Evolutionary conservation across 805 yeast species (phyloP).

Genomic region (Zygoascus bituminiphila): DNA sequence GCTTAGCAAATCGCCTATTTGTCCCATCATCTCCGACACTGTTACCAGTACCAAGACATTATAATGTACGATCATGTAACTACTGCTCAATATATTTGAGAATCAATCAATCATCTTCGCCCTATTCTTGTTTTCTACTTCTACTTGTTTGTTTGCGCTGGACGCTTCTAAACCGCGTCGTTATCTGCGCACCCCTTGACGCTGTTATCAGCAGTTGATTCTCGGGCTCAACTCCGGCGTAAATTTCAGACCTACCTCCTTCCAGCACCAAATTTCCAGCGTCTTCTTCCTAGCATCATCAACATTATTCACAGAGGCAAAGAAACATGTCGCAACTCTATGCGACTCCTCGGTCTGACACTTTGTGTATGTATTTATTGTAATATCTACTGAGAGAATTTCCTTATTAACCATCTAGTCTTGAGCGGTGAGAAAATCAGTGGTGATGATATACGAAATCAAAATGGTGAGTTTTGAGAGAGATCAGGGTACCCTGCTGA

Average conservation of each 20-base stretch:
- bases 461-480: slow-evolving; percentile 59
- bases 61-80: too few relatives aligned
- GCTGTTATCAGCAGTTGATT: too few relatives aligned
- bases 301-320: not conserved
- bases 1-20: too few relatives aligned
- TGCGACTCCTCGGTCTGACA: slow-evolving; percentile 80
- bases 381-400: not conserved
- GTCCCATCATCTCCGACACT: too few relatives aligned
- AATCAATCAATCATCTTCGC: too few relatives aligned
- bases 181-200: too few relatives aligned
- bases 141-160: too few relatives aligned
- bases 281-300: not conserved
- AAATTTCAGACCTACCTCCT: not conserved
- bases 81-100: too few relatives aligned
- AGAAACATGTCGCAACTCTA: slow-evolving; percentile 50
- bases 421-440: slow-evolving; percentile 93
- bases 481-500: not conserved
- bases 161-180: too few relatives aligned
- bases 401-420: slow-evolving; percentile 36
- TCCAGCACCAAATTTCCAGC: not conserved
- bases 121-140: too few relatives aligned
- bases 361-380: slow-evolving; percentile 49
- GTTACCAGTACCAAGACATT: too few relatives aligned
- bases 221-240: too few relatives aligned
- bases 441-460: slow-evolving; percentile 95